Evolutionary conservation across 2,329 filamentous ascomycete genomes (phyloP).

Genomic region (Xenoacremonium recifei): DNA sequence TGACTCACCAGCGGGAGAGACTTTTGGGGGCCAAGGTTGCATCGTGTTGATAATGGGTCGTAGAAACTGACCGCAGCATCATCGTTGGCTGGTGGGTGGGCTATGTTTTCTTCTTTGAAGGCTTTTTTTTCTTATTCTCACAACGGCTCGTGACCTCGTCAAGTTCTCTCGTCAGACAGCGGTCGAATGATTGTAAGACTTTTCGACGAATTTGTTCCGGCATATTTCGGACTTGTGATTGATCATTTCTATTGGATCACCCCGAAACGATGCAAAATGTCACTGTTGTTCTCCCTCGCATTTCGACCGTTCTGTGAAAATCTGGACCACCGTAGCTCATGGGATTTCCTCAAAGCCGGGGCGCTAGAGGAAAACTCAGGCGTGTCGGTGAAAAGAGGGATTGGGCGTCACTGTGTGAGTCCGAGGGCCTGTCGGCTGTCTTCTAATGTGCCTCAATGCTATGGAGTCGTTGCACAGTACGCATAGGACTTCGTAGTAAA

Average conservation of each 20-base stretch:
- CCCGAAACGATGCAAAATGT: too few species aligned
- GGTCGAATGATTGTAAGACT: background rate
- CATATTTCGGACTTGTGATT: slow-evolving; percentile 2
- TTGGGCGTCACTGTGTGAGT: too few species aligned
- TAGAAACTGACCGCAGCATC: background rate
- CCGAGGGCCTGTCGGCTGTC: too few species aligned
- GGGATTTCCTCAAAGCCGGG: background rate
- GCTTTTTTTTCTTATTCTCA: background rate
- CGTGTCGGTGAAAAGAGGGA: too few species aligned
- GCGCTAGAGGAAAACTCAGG: too few species aligned
- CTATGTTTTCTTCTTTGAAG: background rate
- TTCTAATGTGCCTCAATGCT: too few species aligned
- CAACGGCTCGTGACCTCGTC: background rate
- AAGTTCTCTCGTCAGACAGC: background rate
- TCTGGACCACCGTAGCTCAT: too few species aligned
- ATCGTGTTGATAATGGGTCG: too few species aligned
- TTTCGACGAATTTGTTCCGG: background rate
- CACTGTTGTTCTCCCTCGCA: background rate
- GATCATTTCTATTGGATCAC: slow-evolving; percentile 9
- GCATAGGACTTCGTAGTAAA: too few species aligned
- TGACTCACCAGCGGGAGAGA: background rate
- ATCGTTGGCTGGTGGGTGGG: background rate
- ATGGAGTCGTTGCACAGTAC: too few species aligned
- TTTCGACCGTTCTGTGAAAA: background rate
- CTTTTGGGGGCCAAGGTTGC: slow-evolving; percentile 1